Conservation (phyloP, 2,329 filamentous ascomycete species). For the Fusarium torulosum region DNA sequence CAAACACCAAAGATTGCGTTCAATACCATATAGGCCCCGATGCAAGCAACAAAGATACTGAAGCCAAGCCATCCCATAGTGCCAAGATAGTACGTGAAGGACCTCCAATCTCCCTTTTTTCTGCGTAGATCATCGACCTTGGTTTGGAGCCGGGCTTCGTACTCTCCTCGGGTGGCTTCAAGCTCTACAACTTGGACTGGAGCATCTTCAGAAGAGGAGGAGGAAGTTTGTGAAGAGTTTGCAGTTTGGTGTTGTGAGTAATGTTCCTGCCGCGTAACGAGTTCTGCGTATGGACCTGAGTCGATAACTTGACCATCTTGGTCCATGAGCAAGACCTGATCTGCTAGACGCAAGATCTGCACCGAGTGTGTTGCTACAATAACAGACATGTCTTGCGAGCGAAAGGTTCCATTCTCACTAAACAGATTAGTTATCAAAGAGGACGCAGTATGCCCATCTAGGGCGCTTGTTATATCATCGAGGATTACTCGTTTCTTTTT, state of each 20-base stretch:
- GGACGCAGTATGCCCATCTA: conserved; percentile 1
- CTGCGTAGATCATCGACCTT: not conserved
- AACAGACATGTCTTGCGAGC: not conserved
- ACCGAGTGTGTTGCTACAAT: not conserved
- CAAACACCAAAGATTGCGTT: conserved; percentile 13
- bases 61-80: not conserved
- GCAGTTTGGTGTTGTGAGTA: not conserved
- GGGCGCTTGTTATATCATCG: conserved; percentile 6
- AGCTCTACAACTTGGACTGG: not conserved
- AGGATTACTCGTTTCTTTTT: not conserved
- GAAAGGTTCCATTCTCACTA: not conserved
- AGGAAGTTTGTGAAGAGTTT: too few relatives aligned
- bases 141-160: not conserved
- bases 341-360: not conserved
- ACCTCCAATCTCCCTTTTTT: conserved; percentile 4
- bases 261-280: not conserved
- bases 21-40: not conserved
- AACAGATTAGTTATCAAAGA: not conserved
- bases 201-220: too few relatives aligned
- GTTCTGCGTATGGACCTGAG: not conserved
- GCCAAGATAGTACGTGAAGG: not conserved
- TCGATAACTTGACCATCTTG: not conserved
- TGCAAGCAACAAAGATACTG: not conserved
- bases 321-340: not conserved
- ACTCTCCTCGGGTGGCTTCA: not conserved